A percentile compares a stretch with the other conserved stretches of the same genome.
phyloP scores from a whole-genome alignment of 2,329 filamentous ascomycete species.

The Microcyclospora pomicola region DNA sequence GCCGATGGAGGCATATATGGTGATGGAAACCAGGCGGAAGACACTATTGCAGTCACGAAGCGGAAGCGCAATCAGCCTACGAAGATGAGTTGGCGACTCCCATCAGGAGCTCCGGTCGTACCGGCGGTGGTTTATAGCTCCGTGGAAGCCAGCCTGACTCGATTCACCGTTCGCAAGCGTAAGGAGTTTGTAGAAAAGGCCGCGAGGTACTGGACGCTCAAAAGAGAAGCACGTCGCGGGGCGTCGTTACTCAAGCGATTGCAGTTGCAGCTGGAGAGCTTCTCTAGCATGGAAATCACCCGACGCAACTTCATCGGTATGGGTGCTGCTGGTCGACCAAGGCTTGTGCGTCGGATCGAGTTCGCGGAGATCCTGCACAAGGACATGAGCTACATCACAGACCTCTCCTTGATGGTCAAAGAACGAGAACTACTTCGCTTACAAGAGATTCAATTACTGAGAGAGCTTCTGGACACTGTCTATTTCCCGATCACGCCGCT shows the following conservation, averaged over 20 bases:
- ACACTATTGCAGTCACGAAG: constrained; percentile 40
- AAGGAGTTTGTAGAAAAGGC: constrained; percentile 88
- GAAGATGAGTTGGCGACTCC: constrained; percentile 77
- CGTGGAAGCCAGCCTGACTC: constrained; percentile 68
- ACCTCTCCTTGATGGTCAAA: constrained; percentile 56
- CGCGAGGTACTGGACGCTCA: constrained; percentile 95
- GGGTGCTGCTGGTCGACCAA: constrained; percentile 67
- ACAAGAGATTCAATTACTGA: constrained; percentile 60
- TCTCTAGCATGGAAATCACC: constrained; percentile 94
- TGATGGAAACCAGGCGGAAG: constrained; percentile 28
- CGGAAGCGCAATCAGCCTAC: constrained; percentile 46
- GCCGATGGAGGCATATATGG: constrained; percentile 32
- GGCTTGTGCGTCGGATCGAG: constrained; percentile 69
- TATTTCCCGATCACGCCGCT: constrained; percentile 80
- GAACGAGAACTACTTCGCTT: constrained; percentile 66
- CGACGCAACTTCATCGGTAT: constrained; percentile 90
- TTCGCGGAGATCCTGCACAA: constrained; percentile 65
- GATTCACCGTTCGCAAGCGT: constrained; percentile 71
- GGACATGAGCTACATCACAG: constrained; percentile 64
- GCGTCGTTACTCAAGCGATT: constrained; percentile 85
- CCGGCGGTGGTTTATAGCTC: constrained; percentile 76
- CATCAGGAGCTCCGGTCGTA: constrained; percentile 88
- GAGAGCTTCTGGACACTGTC: constrained; percentile 68
- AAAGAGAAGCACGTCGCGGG: constrained; percentile 81
- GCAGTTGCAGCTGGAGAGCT: constrained; percentile 88